phyloP scores from a whole-genome alignment of 495 filamentous ascomycete species.

The Aspergillus bertholletiae region DNA sequence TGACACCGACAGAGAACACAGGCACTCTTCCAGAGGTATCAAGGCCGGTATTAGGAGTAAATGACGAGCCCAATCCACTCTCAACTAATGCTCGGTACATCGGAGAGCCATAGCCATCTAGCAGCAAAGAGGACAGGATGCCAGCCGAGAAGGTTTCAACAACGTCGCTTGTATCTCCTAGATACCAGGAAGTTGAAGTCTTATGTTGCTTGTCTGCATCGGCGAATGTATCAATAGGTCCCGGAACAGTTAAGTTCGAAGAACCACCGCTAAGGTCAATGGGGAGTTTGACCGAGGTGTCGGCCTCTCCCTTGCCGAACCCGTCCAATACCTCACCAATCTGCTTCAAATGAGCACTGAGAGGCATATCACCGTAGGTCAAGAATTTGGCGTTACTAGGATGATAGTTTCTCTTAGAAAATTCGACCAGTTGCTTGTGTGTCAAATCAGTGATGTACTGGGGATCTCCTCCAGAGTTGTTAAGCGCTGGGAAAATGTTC shows the following conservation, averaged over 20 bases:
- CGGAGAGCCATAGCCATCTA: slow-evolving; percentile 93
- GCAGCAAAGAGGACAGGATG: slow-evolving; percentile 74
- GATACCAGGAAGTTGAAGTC: slow-evolving; percentile 88
- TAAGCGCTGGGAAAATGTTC: slow-evolving; percentile 85
- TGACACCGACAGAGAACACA: slow-evolving; percentile 87
- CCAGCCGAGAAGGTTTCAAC: slow-evolving; percentile 83
- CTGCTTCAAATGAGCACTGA: slow-evolving; percentile 73
- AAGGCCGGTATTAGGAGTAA: slow-evolving; percentile 89
- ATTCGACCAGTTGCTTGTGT: slow-evolving; percentile 77
- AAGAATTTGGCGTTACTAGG: slow-evolving; percentile 94
- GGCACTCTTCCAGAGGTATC: slow-evolving; percentile 71
- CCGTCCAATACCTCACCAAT: slow-evolving; percentile 65
- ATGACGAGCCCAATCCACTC: slow-evolving; percentile 84
- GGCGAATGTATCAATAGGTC: slow-evolving; percentile 85
- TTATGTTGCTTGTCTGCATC: slow-evolving; percentile 85
- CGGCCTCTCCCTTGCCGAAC: slow-evolving; percentile 66
- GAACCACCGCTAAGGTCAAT: slow-evolving; percentile 68
- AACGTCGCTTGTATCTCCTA: slow-evolving; percentile 75
- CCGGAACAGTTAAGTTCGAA: slow-evolving; percentile 63
- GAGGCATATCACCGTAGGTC: slow-evolving; percentile 91
- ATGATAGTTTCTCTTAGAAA: slow-evolving; percentile 90
- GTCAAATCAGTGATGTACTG: slow-evolving; percentile 94
- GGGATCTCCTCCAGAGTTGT: slow-evolving; percentile 95
- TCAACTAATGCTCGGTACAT: slow-evolving; percentile 90
- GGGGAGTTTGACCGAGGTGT: slow-evolving; percentile 70